Base-by-base conservation (phyloP, 257 asterid genomes). In the Solanum verrucosum region DNA sequence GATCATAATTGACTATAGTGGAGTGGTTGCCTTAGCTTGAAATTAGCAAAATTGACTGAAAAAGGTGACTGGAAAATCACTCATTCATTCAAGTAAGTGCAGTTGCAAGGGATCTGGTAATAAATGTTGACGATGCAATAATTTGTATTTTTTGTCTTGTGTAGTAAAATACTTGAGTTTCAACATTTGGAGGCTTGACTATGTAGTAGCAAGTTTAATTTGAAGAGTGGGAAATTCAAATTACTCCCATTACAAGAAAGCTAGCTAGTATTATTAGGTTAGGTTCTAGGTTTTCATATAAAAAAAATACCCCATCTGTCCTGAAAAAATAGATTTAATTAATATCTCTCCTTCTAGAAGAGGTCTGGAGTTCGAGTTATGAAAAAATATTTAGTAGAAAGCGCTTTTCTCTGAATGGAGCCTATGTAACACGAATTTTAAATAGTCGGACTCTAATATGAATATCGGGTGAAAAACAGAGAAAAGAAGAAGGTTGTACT, bases 341-440 rank as follows among this genome's bases (percentile, higher is more conserved):
- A 34, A 21, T 37, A 16, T 34, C 29, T 56, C 65, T 18, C n/a
- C n/a, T 18, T 6, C n/a, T 56, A 56, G 20, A 11, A 44, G 16
- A 16, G 63, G 4, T 18, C 1, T 6, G 1, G 60, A 15, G 9
- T 52, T 52, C n/a, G n/a, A 56, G 2, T 18, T 52, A 52, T 52
- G 3, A 56, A 56, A 46, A 56, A 56, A 18, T 56, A 18, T 2
- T 18, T 0, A 56, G 3, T 18, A 56, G n/a, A 0, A 56, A 18
- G 4, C 1, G 0, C 0, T 56, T 18, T 56, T 11, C 10, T 56
- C 0, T 0, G 0, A 56, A 56, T 56, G 65, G 0, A 0, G 11
- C 4, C 25, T 3, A 16, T 49, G 0, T 1, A 56, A 1, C 65
- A 6, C 2, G 2, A 18, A 56, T 56, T 56, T 0, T 0, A 0